These are phyloP conservation scores for Firmiana major DNA, from an alignment of 345 rosid genomes.

Conservation along the genomic window DNA sequence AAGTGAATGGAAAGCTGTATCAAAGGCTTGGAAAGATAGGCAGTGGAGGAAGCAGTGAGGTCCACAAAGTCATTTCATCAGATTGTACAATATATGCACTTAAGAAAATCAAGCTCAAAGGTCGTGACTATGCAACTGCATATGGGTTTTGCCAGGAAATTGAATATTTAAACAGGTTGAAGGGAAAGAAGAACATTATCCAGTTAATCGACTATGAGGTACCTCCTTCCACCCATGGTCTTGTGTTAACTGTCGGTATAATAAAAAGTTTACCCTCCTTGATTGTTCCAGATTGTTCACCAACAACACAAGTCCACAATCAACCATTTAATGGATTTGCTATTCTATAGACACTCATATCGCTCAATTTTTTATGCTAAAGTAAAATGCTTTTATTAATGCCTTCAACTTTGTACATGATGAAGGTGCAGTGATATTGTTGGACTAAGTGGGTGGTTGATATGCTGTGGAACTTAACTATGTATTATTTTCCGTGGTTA, in stretches of 20 bases:
- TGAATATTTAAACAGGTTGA: conserved; percentile 74
- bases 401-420: background rate
- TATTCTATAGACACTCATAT: background rate
- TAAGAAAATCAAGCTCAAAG: conserved; percentile 96
- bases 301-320: background rate
- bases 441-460: background rate
- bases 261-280: background rate
- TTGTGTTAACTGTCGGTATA: background rate
- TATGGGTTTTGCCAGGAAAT: conserved; percentile 99
- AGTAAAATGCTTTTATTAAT: background rate
- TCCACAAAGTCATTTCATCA: conserved; percentile 97
- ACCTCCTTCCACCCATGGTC: conserved; percentile 16
- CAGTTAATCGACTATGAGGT: conserved; percentile 96
- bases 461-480: background rate
- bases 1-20: conserved; percentile 95
- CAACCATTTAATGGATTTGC: background rate
- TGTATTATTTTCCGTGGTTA: background rate
- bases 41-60: conserved; percentile 99
- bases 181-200: conserved; percentile 84
- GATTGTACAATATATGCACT: conserved; percentile 92
- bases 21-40: conserved; percentile 99
- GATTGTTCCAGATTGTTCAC: background rate
- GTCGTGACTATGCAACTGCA: conserved; percentile 97
- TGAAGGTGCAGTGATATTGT: background rate
- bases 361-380: background rate